Percentiles rank a stretch among this genome's conserved stretches.
These are phyloP conservation scores for Megacollybia platyphylla DNA, from an alignment of 1,284 basidiomycete species.

Conservation along the genomic window DNA sequence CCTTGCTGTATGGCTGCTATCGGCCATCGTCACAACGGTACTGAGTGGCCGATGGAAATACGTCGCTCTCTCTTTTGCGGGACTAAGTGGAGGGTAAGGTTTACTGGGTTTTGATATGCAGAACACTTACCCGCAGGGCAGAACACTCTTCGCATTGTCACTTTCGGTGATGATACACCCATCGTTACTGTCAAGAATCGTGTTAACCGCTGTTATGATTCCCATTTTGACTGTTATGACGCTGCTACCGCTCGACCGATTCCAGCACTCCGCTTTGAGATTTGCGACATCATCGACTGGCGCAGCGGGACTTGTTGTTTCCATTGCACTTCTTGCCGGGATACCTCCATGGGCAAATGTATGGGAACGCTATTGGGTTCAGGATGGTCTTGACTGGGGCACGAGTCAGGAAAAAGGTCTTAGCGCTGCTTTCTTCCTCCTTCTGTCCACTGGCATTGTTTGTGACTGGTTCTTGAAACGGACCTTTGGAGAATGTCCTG, in stretches of 20 bases:
- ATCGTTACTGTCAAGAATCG: slow-evolving; percentile 38
- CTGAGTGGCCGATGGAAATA: slow-evolving; percentile 38
- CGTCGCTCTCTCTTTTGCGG: slow-evolving; percentile 28
- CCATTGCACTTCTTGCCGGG: slow-evolving; percentile 40
- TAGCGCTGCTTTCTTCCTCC: slow-evolving; percentile 41
- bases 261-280: slow-evolving; percentile 35
- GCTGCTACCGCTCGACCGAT: slow-evolving; percentile 28
- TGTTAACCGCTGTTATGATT: slow-evolving; percentile 32
- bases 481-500: slow-evolving; percentile 52
- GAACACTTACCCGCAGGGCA: slow-evolving; percentile 11
- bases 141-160: slow-evolving; percentile 35
- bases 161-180: slow-evolving; percentile 48
- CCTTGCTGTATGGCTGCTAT: slow-evolving; percentile 44
- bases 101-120: slow-evolving; percentile 1
- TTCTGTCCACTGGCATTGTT: slow-evolving; percentile 30
- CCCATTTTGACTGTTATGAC: slow-evolving; percentile 26
- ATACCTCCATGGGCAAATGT: slow-evolving; percentile 42
- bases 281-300: slow-evolving; percentile 39
- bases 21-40: slow-evolving; percentile 28
- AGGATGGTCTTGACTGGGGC: slow-evolving; percentile 36
- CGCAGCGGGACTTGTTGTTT: slow-evolving; percentile 39
- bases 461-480: slow-evolving; percentile 42
- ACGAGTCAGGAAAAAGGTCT: slow-evolving; percentile 41
- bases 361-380: slow-evolving; percentile 48
- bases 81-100: slow-evolving; percentile 40